phyloP scores from a whole-genome alignment of 1,284 basidiomycete species.

The Golubevia pallescens region DNA sequence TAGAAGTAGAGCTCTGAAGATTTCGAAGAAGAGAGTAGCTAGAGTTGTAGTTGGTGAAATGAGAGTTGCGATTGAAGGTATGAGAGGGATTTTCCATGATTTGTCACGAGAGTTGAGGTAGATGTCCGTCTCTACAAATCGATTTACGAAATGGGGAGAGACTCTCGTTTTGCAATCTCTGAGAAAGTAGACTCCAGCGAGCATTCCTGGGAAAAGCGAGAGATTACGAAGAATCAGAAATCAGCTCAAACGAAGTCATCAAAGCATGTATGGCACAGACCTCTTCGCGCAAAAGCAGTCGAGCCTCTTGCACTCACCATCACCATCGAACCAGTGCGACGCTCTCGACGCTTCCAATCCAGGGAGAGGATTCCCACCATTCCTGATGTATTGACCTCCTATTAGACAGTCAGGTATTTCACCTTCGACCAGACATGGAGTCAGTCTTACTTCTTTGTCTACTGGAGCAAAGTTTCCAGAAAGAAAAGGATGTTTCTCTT shows the following conservation, averaged over 20 bases:
- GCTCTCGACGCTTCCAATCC: conserved; percentile 38
- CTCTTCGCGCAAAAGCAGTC: neutral
- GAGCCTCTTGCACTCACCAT: conserved; percentile 17
- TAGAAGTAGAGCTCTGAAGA: conserved; percentile 62
- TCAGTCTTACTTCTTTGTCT: conserved; percentile 49
- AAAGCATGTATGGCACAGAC: neutral
- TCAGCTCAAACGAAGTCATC: neutral
- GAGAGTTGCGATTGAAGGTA: conserved; percentile 68
- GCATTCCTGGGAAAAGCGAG: conserved; percentile 61
- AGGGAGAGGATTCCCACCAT: conserved; percentile 67
- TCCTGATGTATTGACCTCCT: conserved; percentile 66
- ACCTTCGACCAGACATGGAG: conserved; percentile 49
- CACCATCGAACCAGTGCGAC: conserved; percentile 61
- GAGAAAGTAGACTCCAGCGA: conserved; percentile 67
- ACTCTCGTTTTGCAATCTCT: conserved; percentile 20
- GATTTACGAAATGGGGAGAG: conserved; percentile 62
- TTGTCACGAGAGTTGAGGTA: conserved; percentile 47
- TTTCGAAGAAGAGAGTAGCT: conserved; percentile 63
- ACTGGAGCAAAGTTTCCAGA: conserved; percentile 64
- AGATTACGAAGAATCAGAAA: conserved; percentile 24
- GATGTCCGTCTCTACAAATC: conserved; percentile 65
- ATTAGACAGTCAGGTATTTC: conserved; percentile 55
- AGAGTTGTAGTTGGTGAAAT: conserved; percentile 66
- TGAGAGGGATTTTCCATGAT: conserved; percentile 33
- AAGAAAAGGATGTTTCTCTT: conserved; percentile 52